Base-by-base conservation (phyloP, 2,329 filamentous ascomycete species). In the Capronia americana region DNA sequence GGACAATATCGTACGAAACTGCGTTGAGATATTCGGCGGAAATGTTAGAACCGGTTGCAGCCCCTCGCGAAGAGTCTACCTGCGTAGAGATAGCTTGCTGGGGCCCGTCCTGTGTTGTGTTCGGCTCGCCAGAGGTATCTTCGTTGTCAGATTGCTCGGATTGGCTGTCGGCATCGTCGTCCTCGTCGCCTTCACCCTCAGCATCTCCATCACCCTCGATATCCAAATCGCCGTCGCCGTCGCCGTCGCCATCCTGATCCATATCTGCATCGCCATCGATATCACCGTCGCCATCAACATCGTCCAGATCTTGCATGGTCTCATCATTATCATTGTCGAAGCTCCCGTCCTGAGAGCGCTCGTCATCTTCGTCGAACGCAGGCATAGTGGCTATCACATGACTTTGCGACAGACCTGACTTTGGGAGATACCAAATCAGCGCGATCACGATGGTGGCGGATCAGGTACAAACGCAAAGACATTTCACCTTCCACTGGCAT, bases 1-100 rank as follows among this genome's bases (percentile, higher is more conserved):
- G 95, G 0, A 97, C 90, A 67, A 99, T 97, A 76, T 99, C 95
- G 81, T 98, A 99, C 1, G 90, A 87, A 48, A 85, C 82, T 14
- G 95, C 94, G 1, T 85, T 89, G 57, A 96, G 81, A n/a, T 88
- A 91, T 75, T 96, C 93, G 11, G 89, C 84, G 0, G 91, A 87
- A n/a, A 93, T 84, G 57, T 81, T 56, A 86, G 87, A 60, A 6
- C 20, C 65, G 59, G 70, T 62, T 46, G 68, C 69, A 41, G 61
- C 65, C 30, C 59, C 69, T 4, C 65, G 64, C 20, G 59, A 63
- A 26, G 63, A 69, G 69, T 67, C 71, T 7, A 68, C 59, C 64
- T 74, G 60, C 66, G 63, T 54, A n/a, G 77, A 74, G n/a, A 70
- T 48, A 32, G 74, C 68, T 23, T 73, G 77, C 34, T 17, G 80